Evolutionary conservation across 148 eudicot species (phyloP), one percentile per base, ranked within the genome.

Genomic region (Rhododendron henanense): DNA sequence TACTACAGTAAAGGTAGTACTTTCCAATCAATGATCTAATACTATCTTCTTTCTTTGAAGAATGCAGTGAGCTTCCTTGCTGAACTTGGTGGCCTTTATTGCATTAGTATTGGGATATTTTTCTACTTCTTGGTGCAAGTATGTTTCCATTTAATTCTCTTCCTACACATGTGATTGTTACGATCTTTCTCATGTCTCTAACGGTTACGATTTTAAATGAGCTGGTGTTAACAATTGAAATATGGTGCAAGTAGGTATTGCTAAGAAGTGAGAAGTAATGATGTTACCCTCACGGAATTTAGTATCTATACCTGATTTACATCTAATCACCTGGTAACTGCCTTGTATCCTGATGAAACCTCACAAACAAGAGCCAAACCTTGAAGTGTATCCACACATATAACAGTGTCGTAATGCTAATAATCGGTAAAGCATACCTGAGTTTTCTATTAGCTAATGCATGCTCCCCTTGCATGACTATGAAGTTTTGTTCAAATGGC

Each of bases 11-110:
- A 21, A 28, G 31, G 33, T 19, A 47, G 75, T 35, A 21, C 76
- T 35, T 86, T 76, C 77, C 7, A 31, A 82, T 69, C 51, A 77
- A 81, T 81, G 50, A 80, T 88, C 75, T 91, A 83, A 88, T 84
- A 81, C 85, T 79, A 63, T 85, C 61, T 88, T 86, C 85, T 88
- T 90, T 85, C 87, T 78, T 74, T 87, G 85, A 87, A 88, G 87
- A 87, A 71, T 93, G 96, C 96, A 95, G 99, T 96, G 91, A 88
- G 96, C 94, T 96, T 96, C 85, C 98, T 95, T 84, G 99, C 98
- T 18, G 93, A 96, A 90, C 87, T 96, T 81, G 97, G 98, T 87
- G 99, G 98, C 88, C 94, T 96, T 77, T 95, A 91, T 85, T 95
- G 99, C 93, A 84, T 95, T 76, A 93, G 99, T 88, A 89, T 95